phyloP scores from a whole-genome alignment of 768 basidiomycete genomes.

The Ephemerocybe angulata region DNA sequence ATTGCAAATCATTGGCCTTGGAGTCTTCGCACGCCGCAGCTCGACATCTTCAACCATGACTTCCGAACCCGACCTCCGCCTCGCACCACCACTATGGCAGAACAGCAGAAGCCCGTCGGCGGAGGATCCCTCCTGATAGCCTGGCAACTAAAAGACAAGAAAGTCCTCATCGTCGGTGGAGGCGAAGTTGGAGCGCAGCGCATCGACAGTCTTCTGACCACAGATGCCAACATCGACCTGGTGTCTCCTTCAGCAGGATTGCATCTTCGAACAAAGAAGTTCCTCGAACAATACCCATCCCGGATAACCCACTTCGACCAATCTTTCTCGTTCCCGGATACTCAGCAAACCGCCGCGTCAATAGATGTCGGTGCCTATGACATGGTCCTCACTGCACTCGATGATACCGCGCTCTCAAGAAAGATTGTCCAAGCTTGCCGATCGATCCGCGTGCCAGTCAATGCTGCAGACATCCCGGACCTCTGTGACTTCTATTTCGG shows the following conservation, averaged over 20 bases:
- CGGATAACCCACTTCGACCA: slow-evolving; percentile 73
- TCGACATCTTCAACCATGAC: slow-evolving; percentile 1
- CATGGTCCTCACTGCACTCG: slow-evolving; percentile 93
- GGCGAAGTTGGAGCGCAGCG: slow-evolving; percentile 89
- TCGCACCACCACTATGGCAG: slow-evolving; percentile 13
- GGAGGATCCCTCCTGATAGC: slow-evolving; percentile 86
- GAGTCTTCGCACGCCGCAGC: slow-evolving; percentile 7
- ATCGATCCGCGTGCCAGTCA: slow-evolving; percentile 73
- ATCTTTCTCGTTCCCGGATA: slow-evolving; percentile 37
- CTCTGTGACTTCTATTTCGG: slow-evolving; percentile 99
- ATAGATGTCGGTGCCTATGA: slow-evolving; percentile 53
- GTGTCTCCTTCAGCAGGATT: slow-evolving; percentile 70
- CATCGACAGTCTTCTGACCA: slow-evolving; percentile 77
- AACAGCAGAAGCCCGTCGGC: slow-evolving; percentile 28
- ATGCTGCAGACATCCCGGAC: slow-evolving; percentile 94
- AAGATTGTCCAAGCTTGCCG: slow-evolving; percentile 71
- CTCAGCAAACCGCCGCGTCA: slow-evolving; percentile 40
- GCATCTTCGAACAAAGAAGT: slow-evolving; percentile 50
- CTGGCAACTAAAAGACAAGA: slow-evolving; percentile 84
- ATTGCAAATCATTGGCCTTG: not conserved
- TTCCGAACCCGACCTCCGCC: not conserved
- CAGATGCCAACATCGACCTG: slow-evolving; percentile 76
- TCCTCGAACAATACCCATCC: slow-evolving; percentile 45
- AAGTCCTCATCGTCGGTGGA: slow-evolving; percentile 89
- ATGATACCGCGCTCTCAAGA: slow-evolving; percentile 69